A percentile compares a stretch with the other conserved stretches of the same genome.
Conservation (phyloP, 2,329 filamentous ascomycete genomes). For the Venturia effusa region DNA sequence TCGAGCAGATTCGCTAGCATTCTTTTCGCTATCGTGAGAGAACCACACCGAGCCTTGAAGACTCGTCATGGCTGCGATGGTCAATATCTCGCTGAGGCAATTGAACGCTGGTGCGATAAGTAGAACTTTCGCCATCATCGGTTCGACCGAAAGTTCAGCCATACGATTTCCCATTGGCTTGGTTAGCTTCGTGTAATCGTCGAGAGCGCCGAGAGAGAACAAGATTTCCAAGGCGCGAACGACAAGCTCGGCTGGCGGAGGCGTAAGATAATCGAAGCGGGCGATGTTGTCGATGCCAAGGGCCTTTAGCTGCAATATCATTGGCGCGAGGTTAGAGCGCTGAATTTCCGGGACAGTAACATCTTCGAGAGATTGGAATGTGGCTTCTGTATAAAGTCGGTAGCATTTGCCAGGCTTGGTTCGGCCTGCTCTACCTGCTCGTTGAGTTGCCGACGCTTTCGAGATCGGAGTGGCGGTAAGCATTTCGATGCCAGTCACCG, state of each 20-base stretch:
- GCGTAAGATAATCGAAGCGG: slow-evolving; percentile 78
- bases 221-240: slow-evolving; percentile 79
- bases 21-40: slow-evolving; percentile 65
- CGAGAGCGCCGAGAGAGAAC: slow-evolving; percentile 75
- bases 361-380: slow-evolving; percentile 55
- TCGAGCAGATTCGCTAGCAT: slow-evolving; percentile 59
- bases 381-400: slow-evolving; percentile 73
- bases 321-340: slow-evolving; percentile 77
- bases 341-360: slow-evolving; percentile 83
- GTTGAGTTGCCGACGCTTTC: slow-evolving; percentile 84
- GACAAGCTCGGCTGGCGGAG: slow-evolving; percentile 76
- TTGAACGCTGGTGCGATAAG: slow-evolving; percentile 63
- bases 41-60: slow-evolving; percentile 77
- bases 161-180: slow-evolving; percentile 78
- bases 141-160: slow-evolving; percentile 87
- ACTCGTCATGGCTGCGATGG: slow-evolving; percentile 89
- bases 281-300: slow-evolving; percentile 91
- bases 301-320: slow-evolving; percentile 85
- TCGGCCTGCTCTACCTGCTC: slow-evolving; percentile 80
- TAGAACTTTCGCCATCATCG: slow-evolving; percentile 88
- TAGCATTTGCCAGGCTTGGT: slow-evolving; percentile 91
- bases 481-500: slow-evolving; percentile 75
- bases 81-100: slow-evolving; percentile 77
- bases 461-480: slow-evolving; percentile 74
- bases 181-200: slow-evolving; percentile 83